phyloP scores from a whole-genome alignment of 2,329 filamentous ascomycete genomes.

The Rhexocercosporidium sp. region DNA sequence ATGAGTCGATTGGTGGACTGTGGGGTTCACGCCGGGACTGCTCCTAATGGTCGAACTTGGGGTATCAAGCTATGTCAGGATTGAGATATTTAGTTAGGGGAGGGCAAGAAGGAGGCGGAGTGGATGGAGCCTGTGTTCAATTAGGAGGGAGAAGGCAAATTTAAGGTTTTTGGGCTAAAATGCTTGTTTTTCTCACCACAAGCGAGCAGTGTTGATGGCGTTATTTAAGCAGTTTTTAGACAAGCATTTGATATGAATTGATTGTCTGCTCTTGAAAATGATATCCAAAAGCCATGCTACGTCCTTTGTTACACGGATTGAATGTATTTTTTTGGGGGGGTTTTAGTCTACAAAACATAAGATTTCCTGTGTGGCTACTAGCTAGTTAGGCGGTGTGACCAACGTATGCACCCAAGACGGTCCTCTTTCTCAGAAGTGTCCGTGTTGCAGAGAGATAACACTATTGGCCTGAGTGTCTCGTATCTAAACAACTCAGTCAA shows the following conservation, averaged over 20 bases:
- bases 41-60: not conserved
- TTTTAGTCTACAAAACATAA: not conserved
- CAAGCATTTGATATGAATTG: too few relatives aligned
- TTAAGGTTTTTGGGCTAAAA: constrained; percentile 7
- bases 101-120: not conserved
- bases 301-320: too few relatives aligned
- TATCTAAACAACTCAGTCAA: not conserved
- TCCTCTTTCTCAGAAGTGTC: not conserved
- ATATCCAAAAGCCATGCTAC: not conserved
- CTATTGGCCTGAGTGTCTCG: not conserved
- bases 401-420: not conserved
- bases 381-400: not conserved
- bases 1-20: not conserved
- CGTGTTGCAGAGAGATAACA: not conserved
- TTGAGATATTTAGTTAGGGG: not conserved
- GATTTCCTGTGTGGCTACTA: not conserved
- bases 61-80: not conserved
- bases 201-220: not conserved
- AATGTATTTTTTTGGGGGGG: too few relatives aligned
- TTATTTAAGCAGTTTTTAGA: not conserved
- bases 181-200: constrained; percentile 4
- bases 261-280: not conserved
- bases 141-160: not conserved
- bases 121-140: not conserved
- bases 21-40: not conserved